A percentile compares a stretch with the other conserved stretches of the same genome.
Evolutionary conservation across 2,329 filamentous ascomycete genomes (phyloP).

Genomic region (Colletotrichum orbiculare): DNA sequence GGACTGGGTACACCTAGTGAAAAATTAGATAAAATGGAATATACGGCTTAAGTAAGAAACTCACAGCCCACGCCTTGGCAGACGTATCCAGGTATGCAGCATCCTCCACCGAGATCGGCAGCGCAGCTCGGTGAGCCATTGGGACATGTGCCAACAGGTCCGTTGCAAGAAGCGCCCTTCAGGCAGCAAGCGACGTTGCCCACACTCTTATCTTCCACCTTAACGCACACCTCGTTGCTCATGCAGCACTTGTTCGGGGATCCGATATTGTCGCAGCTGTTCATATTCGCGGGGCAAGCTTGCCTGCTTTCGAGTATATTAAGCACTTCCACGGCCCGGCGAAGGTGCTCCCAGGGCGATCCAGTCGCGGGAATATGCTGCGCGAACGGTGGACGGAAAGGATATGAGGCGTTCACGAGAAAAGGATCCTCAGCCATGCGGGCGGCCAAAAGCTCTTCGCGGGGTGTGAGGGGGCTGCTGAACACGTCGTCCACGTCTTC

Average conservation of each 20-base stretch:
- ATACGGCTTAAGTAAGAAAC: conserved; percentile 42
- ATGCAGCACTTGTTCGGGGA: conserved; percentile 79
- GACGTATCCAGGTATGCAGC: conserved; percentile 77
- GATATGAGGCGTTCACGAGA: conserved; percentile 34
- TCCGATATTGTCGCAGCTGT: conserved; percentile 71
- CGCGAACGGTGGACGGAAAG: conserved; percentile 63
- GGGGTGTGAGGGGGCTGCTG: conserved; percentile 39
- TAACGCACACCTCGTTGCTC: conserved; percentile 72
- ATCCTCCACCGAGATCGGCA: conserved; percentile 75
- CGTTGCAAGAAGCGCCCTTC: conserved; percentile 70
- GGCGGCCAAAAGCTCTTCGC: conserved; percentile 45
- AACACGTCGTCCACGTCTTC: conserved; percentile 26
- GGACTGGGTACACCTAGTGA: conserved; percentile 48
- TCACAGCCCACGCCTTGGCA: conserved; percentile 79
- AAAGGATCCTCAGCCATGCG: conserved; percentile 42
- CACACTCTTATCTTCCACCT: conserved; percentile 69
- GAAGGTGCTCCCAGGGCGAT: conserved; percentile 46
- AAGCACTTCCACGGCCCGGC: conserved; percentile 59
- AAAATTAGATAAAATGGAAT: conserved; percentile 20
- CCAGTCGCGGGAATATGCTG: conserved; percentile 52
- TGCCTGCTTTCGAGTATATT: conserved; percentile 65
- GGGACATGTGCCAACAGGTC: conserved; percentile 70
- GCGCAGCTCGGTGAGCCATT: conserved; percentile 73
- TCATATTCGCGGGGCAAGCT: conserved; percentile 76
- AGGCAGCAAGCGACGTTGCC: conserved; percentile 83